These are phyloP conservation scores for Tothia fuscella DNA, from an alignment of 2,329 filamentous ascomycete genomes.

Conservation along the genomic window DNA sequence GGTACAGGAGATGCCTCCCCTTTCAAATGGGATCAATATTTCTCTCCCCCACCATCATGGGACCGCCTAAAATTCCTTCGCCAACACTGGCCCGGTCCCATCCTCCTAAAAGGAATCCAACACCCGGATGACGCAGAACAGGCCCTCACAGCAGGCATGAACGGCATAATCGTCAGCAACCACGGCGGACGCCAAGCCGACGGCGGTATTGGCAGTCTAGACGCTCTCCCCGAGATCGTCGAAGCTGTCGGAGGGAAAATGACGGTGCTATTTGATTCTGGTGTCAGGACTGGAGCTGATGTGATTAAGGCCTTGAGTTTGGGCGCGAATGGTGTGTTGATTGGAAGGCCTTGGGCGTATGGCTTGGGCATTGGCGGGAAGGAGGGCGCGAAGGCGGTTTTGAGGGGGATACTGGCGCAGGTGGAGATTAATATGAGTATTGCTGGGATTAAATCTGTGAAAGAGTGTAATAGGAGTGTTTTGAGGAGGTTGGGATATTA, in stretches of 20 bases:
- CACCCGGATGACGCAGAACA: slow-evolving; percentile 25
- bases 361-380: slow-evolving; percentile 26
- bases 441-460: not conserved
- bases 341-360: slow-evolving; percentile 26
- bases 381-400: slow-evolving; percentile 25
- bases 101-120: slow-evolving; percentile 29
- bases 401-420: slow-evolving; percentile 23
- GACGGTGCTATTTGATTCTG: slow-evolving; percentile 25
- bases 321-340: slow-evolving; percentile 24
- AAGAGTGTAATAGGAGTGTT: slow-evolving; percentile 3
- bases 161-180: slow-evolving; percentile 27
- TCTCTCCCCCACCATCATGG: slow-evolving; percentile 26
- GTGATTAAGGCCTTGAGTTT: slow-evolving; percentile 26
- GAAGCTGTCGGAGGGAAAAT: slow-evolving; percentile 22
- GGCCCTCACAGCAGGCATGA: slow-evolving; percentile 24
- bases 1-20: no score
- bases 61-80: slow-evolving; percentile 21
- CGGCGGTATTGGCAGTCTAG: slow-evolving; percentile 23
- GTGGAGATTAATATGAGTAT: slow-evolving; percentile 11
- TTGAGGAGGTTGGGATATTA: no score
- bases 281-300: slow-evolving; percentile 24
- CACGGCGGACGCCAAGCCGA: slow-evolving; percentile 27
- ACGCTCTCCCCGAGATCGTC: slow-evolving; percentile 25
- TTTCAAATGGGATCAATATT: no score
- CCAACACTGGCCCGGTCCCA: slow-evolving; percentile 26